phyloP scores from a whole-genome alignment of 768 basidiomycete genomes.

The Termitomyces sp. region DNA sequence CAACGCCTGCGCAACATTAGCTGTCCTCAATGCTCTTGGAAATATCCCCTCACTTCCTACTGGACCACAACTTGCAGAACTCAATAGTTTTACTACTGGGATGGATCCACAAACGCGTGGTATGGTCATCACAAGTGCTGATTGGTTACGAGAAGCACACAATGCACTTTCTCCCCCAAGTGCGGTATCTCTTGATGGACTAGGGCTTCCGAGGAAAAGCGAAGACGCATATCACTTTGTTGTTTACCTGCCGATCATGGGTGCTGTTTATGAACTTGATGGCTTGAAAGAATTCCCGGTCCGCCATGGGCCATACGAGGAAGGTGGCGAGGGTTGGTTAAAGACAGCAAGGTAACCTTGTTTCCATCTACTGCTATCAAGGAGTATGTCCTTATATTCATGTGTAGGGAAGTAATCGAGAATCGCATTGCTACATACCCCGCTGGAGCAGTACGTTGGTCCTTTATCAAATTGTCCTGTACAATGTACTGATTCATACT shows the following conservation, averaged over 20 bases:
- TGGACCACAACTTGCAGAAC: conserved; percentile 67
- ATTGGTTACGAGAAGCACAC: conserved; percentile 82
- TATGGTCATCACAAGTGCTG: conserved; percentile 74
- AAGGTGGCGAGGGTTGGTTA: conserved; percentile 78
- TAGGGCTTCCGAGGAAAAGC: conserved; percentile 60
- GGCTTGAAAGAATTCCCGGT: conserved; percentile 81
- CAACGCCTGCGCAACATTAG: conserved; percentile 96
- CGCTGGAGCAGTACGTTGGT: conserved; percentile 67
- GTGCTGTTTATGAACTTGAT: conserved; percentile 88
- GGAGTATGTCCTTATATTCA: conserved; percentile 17
- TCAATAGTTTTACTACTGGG: conserved; percentile 73
- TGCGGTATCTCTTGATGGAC: conserved; percentile 83
- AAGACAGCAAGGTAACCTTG: conserved; percentile 64
- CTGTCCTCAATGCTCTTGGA: conserved; percentile 87
- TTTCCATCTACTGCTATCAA: conserved; percentile 6
- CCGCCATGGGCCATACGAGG: conserved; percentile 71
- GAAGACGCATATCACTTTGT: conserved; percentile 97
- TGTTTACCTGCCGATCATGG: conserved; percentile 84
- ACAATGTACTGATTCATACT: conserved; percentile 7
- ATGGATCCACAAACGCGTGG: conserved; percentile 89
- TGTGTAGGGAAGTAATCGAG: conserved; percentile 75
- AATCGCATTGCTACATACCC: conserved; percentile 89
- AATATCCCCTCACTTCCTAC: conserved; percentile 66
- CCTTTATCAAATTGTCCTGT: not conserved
- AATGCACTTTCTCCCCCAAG: conserved; percentile 91